Evolutionary conservation across 768 basidiomycete species (phyloP).

Genomic region (Exidia glandulosa): DNA sequence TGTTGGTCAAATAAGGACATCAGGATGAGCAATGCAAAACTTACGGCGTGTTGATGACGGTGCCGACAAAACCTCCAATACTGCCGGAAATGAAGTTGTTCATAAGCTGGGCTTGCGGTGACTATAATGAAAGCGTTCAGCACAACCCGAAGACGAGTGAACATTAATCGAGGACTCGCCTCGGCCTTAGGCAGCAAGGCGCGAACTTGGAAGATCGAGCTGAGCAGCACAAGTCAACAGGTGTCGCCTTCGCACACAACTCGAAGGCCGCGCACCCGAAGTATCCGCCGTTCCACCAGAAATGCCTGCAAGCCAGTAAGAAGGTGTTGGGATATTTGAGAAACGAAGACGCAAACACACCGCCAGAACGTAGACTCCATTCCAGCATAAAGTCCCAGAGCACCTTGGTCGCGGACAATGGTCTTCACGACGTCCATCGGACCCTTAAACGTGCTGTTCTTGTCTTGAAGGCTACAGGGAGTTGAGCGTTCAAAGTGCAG

Average conservation of each 20-base stretch:
- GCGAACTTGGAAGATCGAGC: conserved; percentile 75
- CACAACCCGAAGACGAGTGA: neutral
- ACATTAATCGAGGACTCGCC: conserved; percentile 30
- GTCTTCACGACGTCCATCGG: conserved; percentile 86
- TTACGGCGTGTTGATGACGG: conserved; percentile 84
- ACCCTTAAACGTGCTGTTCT: conserved; percentile 78
- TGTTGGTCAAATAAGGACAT: neutral
- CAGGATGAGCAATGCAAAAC: conserved; percentile 11
- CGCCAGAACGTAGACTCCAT: conserved; percentile 99
- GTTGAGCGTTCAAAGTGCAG: conserved; percentile 1
- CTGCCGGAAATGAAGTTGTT: conserved; percentile 92
- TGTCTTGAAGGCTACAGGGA: conserved; percentile 69
- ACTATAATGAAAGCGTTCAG: conserved; percentile 28
- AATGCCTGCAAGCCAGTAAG: conserved; percentile 36
- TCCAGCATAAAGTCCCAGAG: conserved; percentile 80
- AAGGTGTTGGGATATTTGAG: neutral
- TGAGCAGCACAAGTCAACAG: neutral
- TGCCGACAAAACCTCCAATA: conserved; percentile 84
- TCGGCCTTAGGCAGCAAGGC: conserved; percentile 73
- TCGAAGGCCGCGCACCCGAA: conserved; percentile 42
- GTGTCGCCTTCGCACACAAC: neutral
- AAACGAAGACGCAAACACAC: conserved; percentile 26
- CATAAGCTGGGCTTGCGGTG: conserved; percentile 54
- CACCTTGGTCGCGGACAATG: conserved; percentile 63
- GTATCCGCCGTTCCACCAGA: conserved; percentile 94